phyloP scores from a whole-genome alignment of 768 basidiomycete genomes.

The Lentinus tigrinus region DNA sequence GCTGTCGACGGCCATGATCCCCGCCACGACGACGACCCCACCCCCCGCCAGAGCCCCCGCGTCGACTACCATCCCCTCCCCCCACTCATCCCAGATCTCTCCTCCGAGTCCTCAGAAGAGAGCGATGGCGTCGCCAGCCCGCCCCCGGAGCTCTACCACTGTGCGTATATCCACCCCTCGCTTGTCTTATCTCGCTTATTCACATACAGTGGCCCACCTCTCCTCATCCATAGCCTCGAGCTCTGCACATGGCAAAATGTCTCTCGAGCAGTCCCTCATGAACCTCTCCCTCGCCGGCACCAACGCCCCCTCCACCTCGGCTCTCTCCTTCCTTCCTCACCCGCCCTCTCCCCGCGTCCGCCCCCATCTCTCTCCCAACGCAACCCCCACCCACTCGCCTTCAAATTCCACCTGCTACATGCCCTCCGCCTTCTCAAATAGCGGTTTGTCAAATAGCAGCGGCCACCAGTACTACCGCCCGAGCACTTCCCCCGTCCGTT shows the following conservation, averaged over 20 bases:
- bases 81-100: constrained; percentile 60
- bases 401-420: constrained; percentile 2
- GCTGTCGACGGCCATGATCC: constrained; percentile 30
- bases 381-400: background rate
- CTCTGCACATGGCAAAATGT: constrained; percentile 7
- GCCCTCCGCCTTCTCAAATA: background rate
- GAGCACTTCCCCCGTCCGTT: constrained; percentile 11
- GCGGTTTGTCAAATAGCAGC: background rate
- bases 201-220: background rate
- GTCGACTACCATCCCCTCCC: constrained; percentile 25
- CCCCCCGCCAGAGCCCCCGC: constrained; percentile 25
- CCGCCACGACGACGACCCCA: constrained; percentile 26
- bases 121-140: constrained; percentile 50
- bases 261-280: constrained; percentile 16
- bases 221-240: no score
- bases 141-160: constrained; percentile 29
- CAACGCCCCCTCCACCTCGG: constrained; percentile 11
- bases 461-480: background rate
- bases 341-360: constrained; percentile 17
- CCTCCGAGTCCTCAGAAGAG: constrained; percentile 59
- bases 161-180: constrained; percentile 10
- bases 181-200: constrained; percentile 12
- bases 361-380: constrained; percentile 1
- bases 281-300: constrained; percentile 14
- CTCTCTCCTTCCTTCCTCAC: constrained; percentile 27